Percentiles rank a stretch among this genome's conserved stretches.
Evolutionary conservation across 441 rosid species (phyloP).

Genomic region (Eruca vesicaria): DNA sequence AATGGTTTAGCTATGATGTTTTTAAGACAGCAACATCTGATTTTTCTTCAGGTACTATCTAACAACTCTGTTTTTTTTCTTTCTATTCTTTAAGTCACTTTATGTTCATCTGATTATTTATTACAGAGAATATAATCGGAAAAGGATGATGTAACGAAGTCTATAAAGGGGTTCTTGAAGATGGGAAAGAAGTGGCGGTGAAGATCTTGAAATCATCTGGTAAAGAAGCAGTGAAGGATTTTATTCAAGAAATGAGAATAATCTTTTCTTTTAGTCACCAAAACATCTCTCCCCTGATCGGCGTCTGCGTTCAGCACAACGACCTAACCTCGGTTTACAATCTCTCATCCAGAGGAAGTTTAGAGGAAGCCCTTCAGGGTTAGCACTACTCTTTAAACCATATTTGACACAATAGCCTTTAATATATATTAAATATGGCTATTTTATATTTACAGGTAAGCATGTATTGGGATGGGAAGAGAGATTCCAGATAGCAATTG

Average conservation of each 20-base stretch:
- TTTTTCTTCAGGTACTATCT: slow-evolving; percentile 64
- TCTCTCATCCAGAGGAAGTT: slow-evolving; percentile 64
- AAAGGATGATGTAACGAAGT: slow-evolving; percentile 77
- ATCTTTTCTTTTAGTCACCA: slow-evolving; percentile 60
- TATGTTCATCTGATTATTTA: not conserved
- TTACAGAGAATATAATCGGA: slow-evolving; percentile 64
- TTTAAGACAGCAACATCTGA: slow-evolving; percentile 62
- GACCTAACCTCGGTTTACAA: slow-evolving; percentile 64
- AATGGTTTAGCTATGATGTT: slow-evolving; percentile 56
- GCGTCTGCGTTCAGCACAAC: slow-evolving; percentile 53
- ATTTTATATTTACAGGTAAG: slow-evolving; percentile 35
- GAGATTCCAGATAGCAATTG: slow-evolving; percentile 56
- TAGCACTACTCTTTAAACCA: too few relatives aligned
- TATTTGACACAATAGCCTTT: too few relatives aligned
- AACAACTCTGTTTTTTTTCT: not conserved
- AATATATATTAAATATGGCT: too few relatives aligned
- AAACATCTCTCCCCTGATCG: slow-evolving; percentile 52
- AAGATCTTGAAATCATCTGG: slow-evolving; percentile 66
- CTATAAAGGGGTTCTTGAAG: slow-evolving; percentile 65
- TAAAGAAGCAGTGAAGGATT: slow-evolving; percentile 57
- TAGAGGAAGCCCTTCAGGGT: slow-evolving; percentile 71
- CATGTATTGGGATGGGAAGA: slow-evolving; percentile 53
- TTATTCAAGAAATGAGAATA: slow-evolving; percentile 64
- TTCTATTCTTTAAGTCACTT: not conserved
- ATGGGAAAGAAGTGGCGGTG: slow-evolving; percentile 64